phyloP scores from a whole-genome alignment of 192 early-diverging fungal genomes.

The Coemansia sp. region DNA sequence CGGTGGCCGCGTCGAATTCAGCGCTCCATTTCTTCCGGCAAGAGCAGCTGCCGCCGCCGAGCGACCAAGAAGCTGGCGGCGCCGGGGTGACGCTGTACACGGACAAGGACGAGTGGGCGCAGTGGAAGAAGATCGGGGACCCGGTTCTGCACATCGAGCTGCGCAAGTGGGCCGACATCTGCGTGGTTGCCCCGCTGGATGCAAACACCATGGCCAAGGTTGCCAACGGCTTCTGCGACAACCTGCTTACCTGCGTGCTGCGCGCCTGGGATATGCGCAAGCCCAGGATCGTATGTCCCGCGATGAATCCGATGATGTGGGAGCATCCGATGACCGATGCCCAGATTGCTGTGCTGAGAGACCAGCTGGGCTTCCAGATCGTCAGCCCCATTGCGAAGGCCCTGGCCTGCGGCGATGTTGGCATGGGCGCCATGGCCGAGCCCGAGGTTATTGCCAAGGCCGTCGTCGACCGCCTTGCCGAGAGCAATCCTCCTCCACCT shows the following conservation, averaged over 20 bases:
- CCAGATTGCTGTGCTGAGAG: slow-evolving; percentile 62
- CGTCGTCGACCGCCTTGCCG: slow-evolving; percentile 27
- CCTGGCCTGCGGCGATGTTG: slow-evolving; percentile 89
- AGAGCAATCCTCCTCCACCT: too few relatives aligned
- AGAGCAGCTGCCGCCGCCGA: slow-evolving; percentile 34
- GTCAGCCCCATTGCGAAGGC: slow-evolving; percentile 79
- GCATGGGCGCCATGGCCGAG: slow-evolving; percentile 92
- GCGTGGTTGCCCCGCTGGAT: slow-evolving; percentile 87
- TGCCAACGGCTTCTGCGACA: slow-evolving; percentile 90
- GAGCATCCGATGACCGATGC: slow-evolving; percentile 81
- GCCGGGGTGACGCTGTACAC: slow-evolving; percentile 63
- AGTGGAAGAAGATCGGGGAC: slow-evolving; percentile 81
- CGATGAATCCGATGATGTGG: slow-evolving; percentile 99
- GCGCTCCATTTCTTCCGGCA: slow-evolving; percentile 87
- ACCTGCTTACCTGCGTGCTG: slow-evolving; percentile 86
- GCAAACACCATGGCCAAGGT: slow-evolving; percentile 94
- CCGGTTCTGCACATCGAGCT: slow-evolving; percentile 93
- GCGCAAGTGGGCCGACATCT: slow-evolving; percentile 91
- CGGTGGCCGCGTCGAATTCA: slow-evolving; percentile 75
- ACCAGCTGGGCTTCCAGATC: slow-evolving; percentile 62
- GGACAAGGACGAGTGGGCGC: slow-evolving; percentile 89
- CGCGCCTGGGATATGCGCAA: slow-evolving; percentile 82
- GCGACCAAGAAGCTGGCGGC: slow-evolving; percentile 7
- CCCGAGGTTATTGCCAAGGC: slow-evolving; percentile 59
- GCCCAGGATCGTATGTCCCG: slow-evolving; percentile 81